Percentiles rank a stretch among this genome's conserved stretches.
Conservation (phyloP, 2,329 filamentous ascomycete species). For the Blastomyces parvus region DNA sequence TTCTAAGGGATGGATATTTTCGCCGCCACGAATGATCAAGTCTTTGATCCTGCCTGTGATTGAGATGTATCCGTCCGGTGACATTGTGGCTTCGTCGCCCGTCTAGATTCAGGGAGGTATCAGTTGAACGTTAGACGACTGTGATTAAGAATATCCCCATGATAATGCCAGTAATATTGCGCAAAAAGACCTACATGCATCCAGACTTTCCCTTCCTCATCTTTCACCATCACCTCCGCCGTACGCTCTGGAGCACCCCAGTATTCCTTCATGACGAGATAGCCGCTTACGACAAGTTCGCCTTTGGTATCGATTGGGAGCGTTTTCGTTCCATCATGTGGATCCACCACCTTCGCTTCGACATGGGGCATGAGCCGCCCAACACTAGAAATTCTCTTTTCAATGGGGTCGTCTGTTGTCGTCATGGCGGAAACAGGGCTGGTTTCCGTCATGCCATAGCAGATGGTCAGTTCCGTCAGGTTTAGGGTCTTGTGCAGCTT, state of each 20-base stretch:
- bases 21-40: slow-evolving; percentile 85
- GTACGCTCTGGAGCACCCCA: slow-evolving; percentile 66
- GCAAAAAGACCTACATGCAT: slow-evolving; percentile 50
- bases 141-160: not conserved
- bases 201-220: slow-evolving; percentile 56
- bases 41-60: slow-evolving; percentile 94
- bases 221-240: slow-evolving; percentile 54
- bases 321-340: slow-evolving; percentile 48
- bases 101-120: slow-evolving; percentile 42
- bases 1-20: slow-evolving; percentile 92
- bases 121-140: not conserved
- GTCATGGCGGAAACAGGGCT: slow-evolving; percentile 67
- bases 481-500: slow-evolving; percentile 62
- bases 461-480: slow-evolving; percentile 75
- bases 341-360: slow-evolving; percentile 64
- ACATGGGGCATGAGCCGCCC: slow-evolving; percentile 81
- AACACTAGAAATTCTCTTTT: slow-evolving; percentile 64
- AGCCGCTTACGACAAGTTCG: slow-evolving; percentile 75
- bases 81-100: slow-evolving; percentile 84
- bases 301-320: slow-evolving; percentile 59
- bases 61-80: slow-evolving; percentile 68
- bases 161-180: not conserved
- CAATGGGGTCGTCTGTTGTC: slow-evolving; percentile 60
- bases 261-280: slow-evolving; percentile 85
- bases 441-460: slow-evolving; percentile 96